Conservation (phyloP, 805 yeast species). For the Candida peoriensis region DNA sequence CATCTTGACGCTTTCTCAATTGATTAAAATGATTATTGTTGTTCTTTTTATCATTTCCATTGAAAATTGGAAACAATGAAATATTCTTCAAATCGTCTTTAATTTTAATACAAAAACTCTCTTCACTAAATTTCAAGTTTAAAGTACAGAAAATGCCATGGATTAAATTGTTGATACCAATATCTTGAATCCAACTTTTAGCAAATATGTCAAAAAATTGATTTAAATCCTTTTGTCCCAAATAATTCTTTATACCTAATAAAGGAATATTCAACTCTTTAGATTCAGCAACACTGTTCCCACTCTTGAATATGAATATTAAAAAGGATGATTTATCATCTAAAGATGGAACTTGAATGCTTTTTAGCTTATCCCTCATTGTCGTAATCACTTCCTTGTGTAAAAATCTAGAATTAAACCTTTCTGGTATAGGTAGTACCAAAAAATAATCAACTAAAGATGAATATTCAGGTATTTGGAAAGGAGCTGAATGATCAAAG, state of each 20-base stretch:
- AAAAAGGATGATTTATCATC: conserved; percentile 30
- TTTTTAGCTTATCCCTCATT: conserved; percentile 16
- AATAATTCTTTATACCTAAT: conserved; percentile 5
- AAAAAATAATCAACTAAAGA: conserved; percentile 34
- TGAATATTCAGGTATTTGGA: conserved; percentile 31
- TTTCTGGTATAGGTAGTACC: conserved; percentile 30
- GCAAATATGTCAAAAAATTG: conserved; percentile 39
- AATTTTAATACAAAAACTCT: conserved; percentile 37
- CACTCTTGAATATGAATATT: conserved; percentile 32
- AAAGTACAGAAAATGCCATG: conserved; percentile 41
- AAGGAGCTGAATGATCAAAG: conserved; percentile 32
- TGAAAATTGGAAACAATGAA: conserved; percentile 25
- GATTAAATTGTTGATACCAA: conserved; percentile 30
- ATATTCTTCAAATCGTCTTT: conserved; percentile 27
- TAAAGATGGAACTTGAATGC: conserved; percentile 25
- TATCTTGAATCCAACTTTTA: conserved; percentile 31
- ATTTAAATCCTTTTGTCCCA: conserved; percentile 8
- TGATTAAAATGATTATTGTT: too few species aligned
- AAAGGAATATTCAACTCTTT: conserved; percentile 13
- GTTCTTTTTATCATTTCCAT: too few species aligned
- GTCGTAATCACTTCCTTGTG: conserved; percentile 8
- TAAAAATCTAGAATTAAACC: conserved; percentile 15
- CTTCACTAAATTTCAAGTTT: conserved; percentile 13
- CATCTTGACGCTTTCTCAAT: background rate
- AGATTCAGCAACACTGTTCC: conserved; percentile 7